Evolutionary conservation across 2,329 filamentous ascomycete genomes (phyloP), one percentile per base, ranked within the genome.

Genomic region (Helminthosporium solani): DNA sequence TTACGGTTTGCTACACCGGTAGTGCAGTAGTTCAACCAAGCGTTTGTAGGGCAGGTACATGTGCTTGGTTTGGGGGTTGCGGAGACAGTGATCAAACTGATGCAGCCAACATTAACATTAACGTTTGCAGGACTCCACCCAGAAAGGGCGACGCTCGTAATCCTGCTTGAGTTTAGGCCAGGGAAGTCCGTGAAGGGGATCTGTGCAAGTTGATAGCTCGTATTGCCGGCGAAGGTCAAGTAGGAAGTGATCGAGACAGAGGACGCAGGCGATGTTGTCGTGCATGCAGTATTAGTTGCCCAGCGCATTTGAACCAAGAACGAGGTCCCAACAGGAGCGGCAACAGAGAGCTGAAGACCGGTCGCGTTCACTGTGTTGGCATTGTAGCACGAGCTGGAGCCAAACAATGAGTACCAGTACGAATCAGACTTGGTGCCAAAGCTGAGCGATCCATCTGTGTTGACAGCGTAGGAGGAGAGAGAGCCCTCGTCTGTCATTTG

Each of bases 11-110:
- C 42, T 11, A 14, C 9, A 9, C 46, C 46, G 9, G 42, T 20
- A n/a, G 21, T 39, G 46, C 46, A 49, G 28, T 49, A 49, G 34
- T 45, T 49, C 31, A 49, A 36, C 46, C 46, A 49, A 2, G 46
- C 46, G 16, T 7, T 38, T 14, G 30, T 34, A 14, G 46, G 46
- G 34, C 46, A 49, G 14, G 37, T 33, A 39, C 46, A 49, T 2
- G 42, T 49, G 8, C 33, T 25, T 11, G 38, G 18, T 11, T 28
- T 16, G 15, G 39, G 23, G 12, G 33, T 18, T 7, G 23, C 38
- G 19, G 42, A 11, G 27, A 42, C 39, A 3, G 25, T 14, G 11
- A 35, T 23, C 21, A 49, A 18, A 21, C 46, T 49, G 25, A 45
- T 23, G 27, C 46, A 49, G 34, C 46, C 46, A 20, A 49, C 19